A percentile compares a stretch with the other conserved stretches of the same genome.
phyloP scores from a whole-genome alignment of 192 early-diverging fungal genomes.

The Rhizoclosmatium globosum region DNA sequence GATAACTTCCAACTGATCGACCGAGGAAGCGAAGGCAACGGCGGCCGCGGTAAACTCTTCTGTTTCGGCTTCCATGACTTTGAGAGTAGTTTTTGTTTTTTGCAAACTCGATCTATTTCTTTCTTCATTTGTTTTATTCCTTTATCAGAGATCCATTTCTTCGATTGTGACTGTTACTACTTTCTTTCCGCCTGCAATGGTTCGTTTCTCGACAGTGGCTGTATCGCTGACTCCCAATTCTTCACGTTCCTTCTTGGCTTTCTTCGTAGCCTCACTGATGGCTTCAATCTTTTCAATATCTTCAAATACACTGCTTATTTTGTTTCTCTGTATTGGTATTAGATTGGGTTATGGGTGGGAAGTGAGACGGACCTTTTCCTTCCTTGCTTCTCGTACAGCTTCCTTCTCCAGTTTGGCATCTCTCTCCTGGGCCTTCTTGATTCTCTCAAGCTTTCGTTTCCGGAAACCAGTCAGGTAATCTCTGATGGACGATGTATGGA shows the following conservation, averaged over 20 bases:
- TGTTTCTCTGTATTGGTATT: constrained; percentile 23
- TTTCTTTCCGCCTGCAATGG: constrained; percentile 10
- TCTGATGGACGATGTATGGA: constrained; percentile 19
- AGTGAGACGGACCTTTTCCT: constrained; percentile 42
- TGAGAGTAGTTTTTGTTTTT: not conserved
- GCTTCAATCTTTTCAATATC: constrained; percentile 41
- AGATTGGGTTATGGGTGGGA: not conserved
- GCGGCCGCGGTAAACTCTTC: constrained; percentile 4
- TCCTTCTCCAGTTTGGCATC: constrained; percentile 30
- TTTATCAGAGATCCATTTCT: constrained; percentile 31
- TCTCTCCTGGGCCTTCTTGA: constrained; percentile 44
- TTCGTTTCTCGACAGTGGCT: constrained; percentile 11
- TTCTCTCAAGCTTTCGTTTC: constrained; percentile 53
- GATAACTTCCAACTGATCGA: constrained; percentile 2
- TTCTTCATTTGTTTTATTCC: constrained; percentile 1
- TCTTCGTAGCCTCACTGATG: not conserved
- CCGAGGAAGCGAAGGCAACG: constrained; percentile 2
- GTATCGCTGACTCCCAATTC: not conserved
- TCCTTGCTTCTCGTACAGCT: constrained; percentile 43
- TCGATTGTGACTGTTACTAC: constrained; percentile 48
- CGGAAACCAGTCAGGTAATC: constrained; percentile 61
- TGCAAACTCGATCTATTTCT: not conserved
- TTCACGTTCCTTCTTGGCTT: constrained; percentile 1
- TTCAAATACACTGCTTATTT: constrained; percentile 26
- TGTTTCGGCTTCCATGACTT: constrained; percentile 20